Base-by-base conservation (phyloP, 192 early-diverging fungal species). In the Martensiomyces pterosporus region DNA sequence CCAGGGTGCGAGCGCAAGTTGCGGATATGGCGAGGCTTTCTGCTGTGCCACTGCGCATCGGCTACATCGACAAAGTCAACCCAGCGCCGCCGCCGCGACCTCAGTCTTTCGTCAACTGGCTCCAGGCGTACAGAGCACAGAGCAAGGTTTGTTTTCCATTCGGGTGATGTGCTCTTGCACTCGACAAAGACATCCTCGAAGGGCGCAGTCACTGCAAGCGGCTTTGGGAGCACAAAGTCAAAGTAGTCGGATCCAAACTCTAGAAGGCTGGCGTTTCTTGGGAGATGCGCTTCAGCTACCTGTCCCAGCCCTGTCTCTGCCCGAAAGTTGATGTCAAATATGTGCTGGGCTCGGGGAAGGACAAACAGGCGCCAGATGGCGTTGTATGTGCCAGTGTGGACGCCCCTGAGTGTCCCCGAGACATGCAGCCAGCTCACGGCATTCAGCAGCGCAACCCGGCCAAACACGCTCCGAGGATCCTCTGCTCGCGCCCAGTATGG, bases 171-270 rank as follows among this genome's bases (percentile, higher is more conserved):
- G 21, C 47, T 50, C 16, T 52, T 59, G 55, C 67, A 70, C 18
- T 63, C 60, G 15, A 70, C 27, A 23, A 47, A 14, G 6, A 70
- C 55, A 24, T 58, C 55, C 18, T 70, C 67, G 35, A 70, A 70
- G 3, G 67, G 49, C 3, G 44, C 55, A 4, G 41, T 49, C 2
- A 70, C 48, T 15, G 43, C 47, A 14, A 70, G 47, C 5, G 41
- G 46, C 14, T 46, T 23, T 2, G 67, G 49, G 1, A 70, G 55
- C 24, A 59, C 67, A 59, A 70, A 70, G 38, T 70, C 67, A 70
- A 70, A 70, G 39, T 63, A 70, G 42, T 70, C 67, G 14, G 67
- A 70, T 13, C 67, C 67, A 46, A 63, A 70, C 18, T 70, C 55
- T 12, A 70, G 34, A 39, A 70, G 29, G n/a, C 47, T 48, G 8